A percentile compares a stretch with the other conserved stretches of the same genome.
Conservation (phyloP, 202 grass and related monocot species). For the Cymbopogon flexuosus region DNA sequence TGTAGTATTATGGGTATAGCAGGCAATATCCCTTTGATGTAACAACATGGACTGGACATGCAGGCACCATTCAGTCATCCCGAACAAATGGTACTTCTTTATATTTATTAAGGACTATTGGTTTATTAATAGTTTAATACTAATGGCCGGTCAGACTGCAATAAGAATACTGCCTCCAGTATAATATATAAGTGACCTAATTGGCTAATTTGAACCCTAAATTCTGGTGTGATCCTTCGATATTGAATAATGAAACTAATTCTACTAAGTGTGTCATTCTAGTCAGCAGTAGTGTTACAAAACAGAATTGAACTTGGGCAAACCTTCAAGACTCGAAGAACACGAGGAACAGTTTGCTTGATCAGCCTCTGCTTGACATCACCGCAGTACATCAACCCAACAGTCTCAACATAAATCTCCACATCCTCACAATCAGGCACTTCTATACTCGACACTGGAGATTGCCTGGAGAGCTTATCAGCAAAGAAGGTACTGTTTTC, state of each 20-base stretch:
- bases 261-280: neutral
- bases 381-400: conserved; percentile 87
- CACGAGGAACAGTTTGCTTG: conserved; percentile 77
- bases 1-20: conserved; percentile 21
- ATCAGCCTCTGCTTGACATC: conserved; percentile 75
- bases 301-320: neutral
- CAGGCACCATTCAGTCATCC: neutral
- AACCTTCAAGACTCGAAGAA: conserved; percentile 89
- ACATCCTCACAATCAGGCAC: conserved; percentile 89
- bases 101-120: neutral
- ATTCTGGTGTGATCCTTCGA: neutral
- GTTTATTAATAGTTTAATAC: neutral
- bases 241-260: neutral
- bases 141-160: neutral
- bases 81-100: neutral
- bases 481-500: conserved; percentile 76
- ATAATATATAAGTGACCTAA: neutral
- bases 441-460: conserved; percentile 52
- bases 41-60: conserved; percentile 28
- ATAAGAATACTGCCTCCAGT: conserved; percentile 8
- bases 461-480: conserved; percentile 58
- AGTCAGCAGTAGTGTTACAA: neutral
- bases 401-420: conserved; percentile 83
- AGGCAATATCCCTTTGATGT: conserved; percentile 30
- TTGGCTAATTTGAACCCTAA: neutral